These are phyloP conservation scores for Spathaspora arborariae DNA, from an alignment of 805 yeast species.

Conservation along the genomic window DNA sequence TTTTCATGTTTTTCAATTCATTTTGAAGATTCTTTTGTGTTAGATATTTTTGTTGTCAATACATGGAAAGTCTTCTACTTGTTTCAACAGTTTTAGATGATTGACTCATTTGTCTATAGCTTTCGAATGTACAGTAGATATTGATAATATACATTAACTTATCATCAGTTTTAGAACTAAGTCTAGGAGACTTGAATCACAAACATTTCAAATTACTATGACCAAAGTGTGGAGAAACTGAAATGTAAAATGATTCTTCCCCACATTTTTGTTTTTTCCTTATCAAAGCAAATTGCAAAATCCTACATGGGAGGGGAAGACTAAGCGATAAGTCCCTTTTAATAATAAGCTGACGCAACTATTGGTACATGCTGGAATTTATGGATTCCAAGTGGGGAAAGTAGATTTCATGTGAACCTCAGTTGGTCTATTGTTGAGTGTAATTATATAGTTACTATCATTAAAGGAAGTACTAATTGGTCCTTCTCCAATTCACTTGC, in stretches of 20 bases:
- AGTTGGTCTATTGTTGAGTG: too few species aligned
- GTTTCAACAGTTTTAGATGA: neutral
- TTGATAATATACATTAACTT: neutral
- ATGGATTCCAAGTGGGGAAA: too few species aligned
- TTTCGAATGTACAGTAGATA: neutral
- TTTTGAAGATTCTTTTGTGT: neutral
- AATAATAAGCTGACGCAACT: too few species aligned
- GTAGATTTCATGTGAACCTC: too few species aligned
- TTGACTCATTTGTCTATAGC: neutral
- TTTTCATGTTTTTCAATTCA: neutral
- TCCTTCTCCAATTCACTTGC: too few species aligned
- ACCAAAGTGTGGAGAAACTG: too few species aligned
- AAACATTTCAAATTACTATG: too few species aligned
- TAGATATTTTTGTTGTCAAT: neutral
- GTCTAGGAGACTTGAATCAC: too few species aligned
- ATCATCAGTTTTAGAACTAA: too few species aligned
- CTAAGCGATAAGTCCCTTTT: neutral
- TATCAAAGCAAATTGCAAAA: neutral
- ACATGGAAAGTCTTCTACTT: neutral
- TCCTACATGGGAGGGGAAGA: neutral
- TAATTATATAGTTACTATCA: too few species aligned
- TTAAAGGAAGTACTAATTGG: too few species aligned
- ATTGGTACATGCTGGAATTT: too few species aligned
- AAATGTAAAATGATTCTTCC: neutral
- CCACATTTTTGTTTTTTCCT: neutral